Evolutionary conservation across 495 filamentous ascomycete species (phyloP).

Genomic region (Cenococcum geophilum): DNA sequence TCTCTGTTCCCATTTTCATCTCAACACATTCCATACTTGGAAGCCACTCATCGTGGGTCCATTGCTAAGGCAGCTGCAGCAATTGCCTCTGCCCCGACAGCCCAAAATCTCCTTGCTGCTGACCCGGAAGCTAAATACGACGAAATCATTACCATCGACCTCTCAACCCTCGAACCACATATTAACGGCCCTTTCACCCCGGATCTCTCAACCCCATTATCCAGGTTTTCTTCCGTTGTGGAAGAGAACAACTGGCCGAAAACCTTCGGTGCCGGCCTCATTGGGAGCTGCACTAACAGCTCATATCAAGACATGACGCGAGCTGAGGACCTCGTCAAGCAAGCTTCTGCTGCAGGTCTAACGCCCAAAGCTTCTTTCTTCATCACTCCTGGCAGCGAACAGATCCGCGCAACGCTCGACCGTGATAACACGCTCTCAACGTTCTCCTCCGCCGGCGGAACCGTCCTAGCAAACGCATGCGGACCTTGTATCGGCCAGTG

Average conservation of each 20-base stretch:
- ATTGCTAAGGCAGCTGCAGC: constrained; percentile 59
- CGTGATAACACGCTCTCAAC: constrained; percentile 77
- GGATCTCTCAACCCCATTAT: constrained; percentile 86
- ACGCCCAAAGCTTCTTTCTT: constrained; percentile 88
- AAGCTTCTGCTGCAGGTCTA: constrained; percentile 77
- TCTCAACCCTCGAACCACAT: constrained; percentile 87
- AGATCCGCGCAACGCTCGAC: constrained; percentile 89
- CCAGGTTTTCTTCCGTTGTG: constrained; percentile 76
- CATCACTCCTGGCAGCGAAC: constrained; percentile 92
- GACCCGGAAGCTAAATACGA: constrained; percentile 83
- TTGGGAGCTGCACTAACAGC: constrained; percentile 97
- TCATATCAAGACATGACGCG: constrained; percentile 98
- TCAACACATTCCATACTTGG: constrained; percentile 67
- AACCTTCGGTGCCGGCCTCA: constrained; percentile 83
- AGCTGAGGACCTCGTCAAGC: constrained; percentile 83
- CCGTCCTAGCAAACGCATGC: constrained; percentile 90
- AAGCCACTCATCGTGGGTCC: constrained; percentile 70
- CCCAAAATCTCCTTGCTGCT: constrained; percentile 58
- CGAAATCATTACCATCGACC: constrained; percentile 82
- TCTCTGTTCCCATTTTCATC: constrained; percentile 83
- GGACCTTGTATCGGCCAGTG: constrained; percentile 95
- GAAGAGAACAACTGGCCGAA: constrained; percentile 82
- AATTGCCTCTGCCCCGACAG: constrained; percentile 37
- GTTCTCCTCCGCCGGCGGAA: constrained; percentile 82
- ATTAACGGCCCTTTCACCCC: constrained; percentile 98